Base-by-base conservation (phyloP, 768 basidiomycete species). In the Pholiota conissans region DNA sequence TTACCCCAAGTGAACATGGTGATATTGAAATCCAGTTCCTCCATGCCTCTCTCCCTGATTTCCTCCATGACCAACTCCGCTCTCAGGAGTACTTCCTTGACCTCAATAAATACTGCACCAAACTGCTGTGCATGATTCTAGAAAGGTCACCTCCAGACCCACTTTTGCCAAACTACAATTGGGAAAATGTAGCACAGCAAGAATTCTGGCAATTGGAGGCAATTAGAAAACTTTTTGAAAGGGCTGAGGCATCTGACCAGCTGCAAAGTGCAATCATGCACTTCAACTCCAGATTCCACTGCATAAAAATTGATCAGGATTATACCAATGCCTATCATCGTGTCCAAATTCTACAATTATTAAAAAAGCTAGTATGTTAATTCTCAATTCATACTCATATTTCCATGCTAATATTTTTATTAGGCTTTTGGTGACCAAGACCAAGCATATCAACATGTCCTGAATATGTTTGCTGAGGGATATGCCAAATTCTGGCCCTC, bases 31-130 rank as follows among this genome's bases (percentile, higher is more conserved):
- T 56, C 16, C 18, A 20, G 8, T 32, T 56, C 14, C 35, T 52
- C 14, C 57, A 58, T 37, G 57, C 51, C n/a, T 58, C 57, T 10
- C 34, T 58, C n/a, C 39, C 32, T 7, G 57, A 58, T 29, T 58
- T 58, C 20, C 27, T 58, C n/a, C 50, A 30, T 14, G 51, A 58
- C 32, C 42, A 20, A 20, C 8, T 24, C 2, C 50, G 57, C 16
- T 42, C 42, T 6, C 29, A 37, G 42, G 42, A 3, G 9, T 40
- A 29, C 34, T 53, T n/a, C 27, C 24, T 54, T 3, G 40, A 54
- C 10, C 7, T 24, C 26, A 20, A 13, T 13, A 16, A 27, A 18
- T 54, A n/a, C 37, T 11, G 30, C 26, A 46, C 52, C 0, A 40
- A 40, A 18, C 39, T 40, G n/a, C 39, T 40, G n/a, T 18, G 16